Evolutionary conservation across 768 basidiomycete species (phyloP).

Genomic region (Cyclocybe aegerita): DNA sequence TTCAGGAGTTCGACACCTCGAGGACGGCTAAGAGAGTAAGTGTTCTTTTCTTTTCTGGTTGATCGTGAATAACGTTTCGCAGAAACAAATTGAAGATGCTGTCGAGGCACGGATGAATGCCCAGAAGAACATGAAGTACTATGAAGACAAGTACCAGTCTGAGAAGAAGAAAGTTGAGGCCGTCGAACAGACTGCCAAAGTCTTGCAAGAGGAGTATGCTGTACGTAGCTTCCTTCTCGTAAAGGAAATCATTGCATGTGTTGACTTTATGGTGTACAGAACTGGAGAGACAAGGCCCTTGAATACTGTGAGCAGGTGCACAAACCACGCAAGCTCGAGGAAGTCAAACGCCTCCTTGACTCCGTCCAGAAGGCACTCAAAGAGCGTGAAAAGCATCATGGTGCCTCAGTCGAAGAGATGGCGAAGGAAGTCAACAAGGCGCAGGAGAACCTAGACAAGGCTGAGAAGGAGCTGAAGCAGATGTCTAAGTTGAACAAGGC

Average conservation of each 20-base stretch:
- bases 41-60: background rate
- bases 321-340: slow-evolving; percentile 56
- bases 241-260: background rate
- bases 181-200: slow-evolving; percentile 44
- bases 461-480: slow-evolving; percentile 60
- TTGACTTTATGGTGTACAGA: slow-evolving; percentile 29
- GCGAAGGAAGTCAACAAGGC: slow-evolving; percentile 68
- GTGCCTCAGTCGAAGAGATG: slow-evolving; percentile 78
- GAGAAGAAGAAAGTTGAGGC: slow-evolving; percentile 46
- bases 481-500: slow-evolving; percentile 66
- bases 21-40: slow-evolving; percentile 46
- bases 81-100: slow-evolving; percentile 53
- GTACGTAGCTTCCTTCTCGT: slow-evolving; percentile 33
- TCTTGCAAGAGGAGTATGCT: slow-evolving; percentile 61
- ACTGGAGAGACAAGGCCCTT: slow-evolving; percentile 64
- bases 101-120: slow-evolving; percentile 48
- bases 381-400: slow-evolving; percentile 70
- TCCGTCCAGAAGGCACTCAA: slow-evolving; percentile 64
- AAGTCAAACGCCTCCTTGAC: slow-evolving; percentile 60
- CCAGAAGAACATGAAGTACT: slow-evolving; percentile 48
- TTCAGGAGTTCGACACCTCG: slow-evolving; percentile 50
- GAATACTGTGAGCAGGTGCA: slow-evolving; percentile 58
- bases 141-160: slow-evolving; percentile 47
- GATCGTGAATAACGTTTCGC: background rate
- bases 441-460: slow-evolving; percentile 55